These are phyloP conservation scores for Xanthoconium stramineum DNA, from an alignment of 768 basidiomycete species.

Conservation along the genomic window DNA sequence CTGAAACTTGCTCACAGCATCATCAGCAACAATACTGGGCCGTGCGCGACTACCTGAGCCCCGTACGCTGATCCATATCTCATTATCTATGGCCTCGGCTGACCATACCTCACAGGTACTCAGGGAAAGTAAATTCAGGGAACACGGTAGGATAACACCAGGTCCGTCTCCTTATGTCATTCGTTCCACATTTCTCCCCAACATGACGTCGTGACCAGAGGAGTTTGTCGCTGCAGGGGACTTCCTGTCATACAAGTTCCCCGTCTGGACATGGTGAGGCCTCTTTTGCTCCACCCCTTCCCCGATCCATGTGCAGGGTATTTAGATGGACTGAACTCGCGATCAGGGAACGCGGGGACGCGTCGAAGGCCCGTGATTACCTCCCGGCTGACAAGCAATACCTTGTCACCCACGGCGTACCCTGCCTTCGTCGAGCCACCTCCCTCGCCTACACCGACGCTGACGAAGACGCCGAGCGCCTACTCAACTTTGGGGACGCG, in stretches of 20 bases:
- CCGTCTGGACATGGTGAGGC: conserved; percentile 92
- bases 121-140: conserved; percentile 98
- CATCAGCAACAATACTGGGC: conserved; percentile 87
- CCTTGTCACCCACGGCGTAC: conserved; percentile 92
- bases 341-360: conserved; percentile 88
- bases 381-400: conserved; percentile 97
- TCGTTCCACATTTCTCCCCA: conserved; percentile 6
- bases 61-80: conserved; percentile 48
- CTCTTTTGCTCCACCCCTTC: not conserved
- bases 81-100: conserved; percentile 22
- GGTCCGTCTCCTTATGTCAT: conserved; percentile 45
- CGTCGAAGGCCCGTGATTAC: conserved; percentile 83
- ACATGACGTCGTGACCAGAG: conserved; percentile 53
- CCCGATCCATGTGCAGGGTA: not conserved
- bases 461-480: conserved; percentile 93
- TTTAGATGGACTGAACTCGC: not conserved
- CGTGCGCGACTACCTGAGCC: conserved; percentile 90
- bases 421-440: conserved; percentile 90
- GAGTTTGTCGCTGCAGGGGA: conserved; percentile 98
- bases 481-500: conserved; percentile 77
- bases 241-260: conserved; percentile 97
- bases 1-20: not conserved
- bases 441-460: conserved; percentile 92
- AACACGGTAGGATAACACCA: conserved; percentile 94
- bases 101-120: conserved; percentile 62